Evolutionary conservation across 768 basidiomycete species (phyloP), one percentile per base, ranked within the genome.

Genomic region (Heimioporus sp.): DNA sequence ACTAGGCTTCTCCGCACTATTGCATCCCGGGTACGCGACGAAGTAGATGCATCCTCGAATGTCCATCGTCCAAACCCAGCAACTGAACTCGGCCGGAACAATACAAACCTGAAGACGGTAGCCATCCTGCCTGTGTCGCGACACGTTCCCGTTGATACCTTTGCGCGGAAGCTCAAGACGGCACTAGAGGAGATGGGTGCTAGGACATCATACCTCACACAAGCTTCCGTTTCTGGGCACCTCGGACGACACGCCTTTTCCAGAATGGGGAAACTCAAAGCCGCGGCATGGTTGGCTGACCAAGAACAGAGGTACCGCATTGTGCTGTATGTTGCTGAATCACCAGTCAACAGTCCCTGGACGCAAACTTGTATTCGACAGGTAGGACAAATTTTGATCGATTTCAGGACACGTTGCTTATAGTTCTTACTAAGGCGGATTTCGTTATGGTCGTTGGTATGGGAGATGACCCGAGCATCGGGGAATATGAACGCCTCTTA

Each of bases 331-430:
- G 92, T 99, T 31, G 96, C 91, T 8, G 95, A 99, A 70, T 93
- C 96, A 0, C 86, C 95, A 0, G 93, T 96, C 34, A 90, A 83
- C 51, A 95, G 92, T 52, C 89, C 92, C 17, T 99, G 97, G 97
- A 98, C 96, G 30, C 90, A 98, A 70, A 98, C 94, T 1, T 98
- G 95, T 67, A 95, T 99, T 55, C 82, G 93, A 21, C 96, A 98
- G 78, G 90, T 89, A 51, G 43, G 78, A 24, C 40, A 42, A 42
- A 44, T 20, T 28, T 38, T 43, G 24, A 38, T 53, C 16, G 16
- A 20, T 48, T 35, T 32, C 10, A 40, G 35, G 35, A 21, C 50
- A 50, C 13, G 50, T 53, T 43, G 35, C 46, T 59, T 20, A 67
- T 7, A 1, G 10, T 12, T 45, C 38, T 56, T 24, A 24, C 24